A percentile compares a stretch with the other conserved stretches of the same genome.
Conservation (phyloP, 192 early-diverging fungal genomes). For the Umbelopsis isabellina region DNA sequence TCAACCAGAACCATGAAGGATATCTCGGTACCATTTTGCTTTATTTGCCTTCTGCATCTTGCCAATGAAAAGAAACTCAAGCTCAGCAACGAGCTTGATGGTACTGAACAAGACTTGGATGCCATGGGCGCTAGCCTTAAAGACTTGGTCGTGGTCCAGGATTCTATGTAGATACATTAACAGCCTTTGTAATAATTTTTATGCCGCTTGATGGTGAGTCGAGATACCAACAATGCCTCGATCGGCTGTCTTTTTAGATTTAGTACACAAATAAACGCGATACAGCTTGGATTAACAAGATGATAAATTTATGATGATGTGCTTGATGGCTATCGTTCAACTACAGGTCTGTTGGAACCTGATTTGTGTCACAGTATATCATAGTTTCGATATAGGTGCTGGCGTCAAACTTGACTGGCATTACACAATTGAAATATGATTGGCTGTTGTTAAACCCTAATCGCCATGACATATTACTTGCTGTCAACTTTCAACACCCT, state of each 20-base stretch:
- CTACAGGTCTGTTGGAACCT: no score
- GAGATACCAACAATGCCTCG: neutral
- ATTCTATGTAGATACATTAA: slow-evolving; percentile 6
- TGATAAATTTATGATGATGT: no score
- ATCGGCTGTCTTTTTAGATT: neutral
- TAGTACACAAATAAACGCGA: no score
- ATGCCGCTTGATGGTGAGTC: neutral
- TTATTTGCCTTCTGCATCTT: slow-evolving; percentile 95
- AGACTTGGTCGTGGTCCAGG: slow-evolving; percentile 8
- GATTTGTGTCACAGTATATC: no score
- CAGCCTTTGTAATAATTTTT: slow-evolving; percentile 6
- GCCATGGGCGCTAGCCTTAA: slow-evolving; percentile 7
- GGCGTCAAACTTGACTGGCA: no score
- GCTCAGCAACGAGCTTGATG: slow-evolving; percentile 1
- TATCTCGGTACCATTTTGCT: slow-evolving; percentile 96
- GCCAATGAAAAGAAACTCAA: slow-evolving; percentile 89
- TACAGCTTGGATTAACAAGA: no score
- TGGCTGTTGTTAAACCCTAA: no score
- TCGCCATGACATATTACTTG: no score
- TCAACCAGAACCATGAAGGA: slow-evolving; percentile 79
- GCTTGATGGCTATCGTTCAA: no score
- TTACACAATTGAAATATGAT: no score
- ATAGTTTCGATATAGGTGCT: no score
- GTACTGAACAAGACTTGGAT: slow-evolving; percentile 3
- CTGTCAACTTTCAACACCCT: no score